Evolutionary conservation across 2,329 filamentous ascomycete species (phyloP), one percentile per base, ranked within the genome.

Genomic region (Arthroderma sp.): DNA sequence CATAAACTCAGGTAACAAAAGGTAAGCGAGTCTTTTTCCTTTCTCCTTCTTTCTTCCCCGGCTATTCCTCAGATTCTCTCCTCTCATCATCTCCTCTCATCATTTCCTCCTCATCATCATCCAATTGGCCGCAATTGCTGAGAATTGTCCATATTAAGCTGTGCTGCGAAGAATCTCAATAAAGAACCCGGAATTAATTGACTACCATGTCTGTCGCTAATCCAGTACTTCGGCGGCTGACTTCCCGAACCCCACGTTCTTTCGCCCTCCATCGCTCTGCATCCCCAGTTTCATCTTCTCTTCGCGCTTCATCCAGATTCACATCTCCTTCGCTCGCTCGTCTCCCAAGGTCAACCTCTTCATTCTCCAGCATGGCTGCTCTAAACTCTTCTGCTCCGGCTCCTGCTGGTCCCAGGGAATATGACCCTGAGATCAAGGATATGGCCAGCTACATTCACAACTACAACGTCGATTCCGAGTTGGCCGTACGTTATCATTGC

Each of bases 391-490:
- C 60, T 45, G 58, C 61, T 29, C 61, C 64, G n/a, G 47, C 61
- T 39, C 56, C 58, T 11, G 54, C 58, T 22, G 52, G 53, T 36
- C 54, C 62, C 40, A 60, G 75, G 62, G 74, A 80, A 55, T 95
- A 89, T 67, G 89, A 96, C 63, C 79, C 83, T 51, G 89, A 95
- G 71, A 91, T 96, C 66, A 81, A 80, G 66, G 88, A 96, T 64
- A 94, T 98, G 73, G 89, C 89, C 51, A 78, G 75, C 68, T 98
- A 95, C 69, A 83, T 96, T 62, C 85, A 93, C 74, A 85, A 88
- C 64, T 89, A 88, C 66, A 75, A 85, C 47, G 83, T 96, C 60
- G 75, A 89, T 56, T 96, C 89, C 29, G 85, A 94, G 54, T 76
- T 98, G 58, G 91, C 91, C 62, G 88, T 95, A 74, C 68, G 86